A percentile compares a stretch with the other conserved stretches of the same genome.
phyloP scores from a whole-genome alignment of 2,329 filamentous ascomycete species.

The Bertia moriformis region DNA sequence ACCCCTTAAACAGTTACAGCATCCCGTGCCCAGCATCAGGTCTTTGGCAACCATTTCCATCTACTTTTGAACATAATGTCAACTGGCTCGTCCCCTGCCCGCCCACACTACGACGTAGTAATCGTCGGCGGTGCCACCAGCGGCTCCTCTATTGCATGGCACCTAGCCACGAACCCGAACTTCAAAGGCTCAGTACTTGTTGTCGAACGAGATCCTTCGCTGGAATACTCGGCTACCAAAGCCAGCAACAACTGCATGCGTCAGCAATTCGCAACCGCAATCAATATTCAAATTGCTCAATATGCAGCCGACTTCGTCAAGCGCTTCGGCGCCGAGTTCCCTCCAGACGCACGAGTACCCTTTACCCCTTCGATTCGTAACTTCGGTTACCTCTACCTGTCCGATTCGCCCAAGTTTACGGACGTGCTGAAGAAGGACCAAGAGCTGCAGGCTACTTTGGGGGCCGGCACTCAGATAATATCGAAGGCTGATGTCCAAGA shows the following conservation, averaged over 20 bases:
- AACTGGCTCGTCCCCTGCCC: too few species aligned
- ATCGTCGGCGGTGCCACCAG: constrained; percentile 7
- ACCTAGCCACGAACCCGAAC: constrained; percentile 3
- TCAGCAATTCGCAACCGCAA: constrained; percentile 8
- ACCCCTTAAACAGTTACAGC: too few species aligned
- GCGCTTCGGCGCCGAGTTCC: constrained; percentile 3
- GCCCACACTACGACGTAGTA: constrained; percentile 7
- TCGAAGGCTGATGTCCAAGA: background rate
- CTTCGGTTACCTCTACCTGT: background rate
- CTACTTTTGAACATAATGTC: too few species aligned
- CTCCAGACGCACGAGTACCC: background rate
- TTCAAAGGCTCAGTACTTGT: constrained; percentile 6
- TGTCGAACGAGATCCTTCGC: constrained; percentile 6
- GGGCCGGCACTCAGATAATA: background rate
- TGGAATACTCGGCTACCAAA: constrained; percentile 6
- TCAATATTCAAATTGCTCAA: constrained; percentile 7
- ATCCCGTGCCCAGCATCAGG: too few species aligned
- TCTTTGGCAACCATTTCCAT: too few species aligned
- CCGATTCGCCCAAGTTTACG: background rate
- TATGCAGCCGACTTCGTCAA: constrained; percentile 7
- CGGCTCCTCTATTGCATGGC: constrained; percentile 6
- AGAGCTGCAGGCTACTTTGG: background rate
- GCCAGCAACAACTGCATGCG: constrained; percentile 8
- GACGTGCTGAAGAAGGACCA: background rate
- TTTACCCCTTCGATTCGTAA: background rate